Percentiles rank a stretch among this genome's conserved stretches.
These are phyloP conservation scores for Botrytis squamosa DNA, from an alignment of 2,329 filamentous ascomycete genomes.

Conservation along the genomic window DNA sequence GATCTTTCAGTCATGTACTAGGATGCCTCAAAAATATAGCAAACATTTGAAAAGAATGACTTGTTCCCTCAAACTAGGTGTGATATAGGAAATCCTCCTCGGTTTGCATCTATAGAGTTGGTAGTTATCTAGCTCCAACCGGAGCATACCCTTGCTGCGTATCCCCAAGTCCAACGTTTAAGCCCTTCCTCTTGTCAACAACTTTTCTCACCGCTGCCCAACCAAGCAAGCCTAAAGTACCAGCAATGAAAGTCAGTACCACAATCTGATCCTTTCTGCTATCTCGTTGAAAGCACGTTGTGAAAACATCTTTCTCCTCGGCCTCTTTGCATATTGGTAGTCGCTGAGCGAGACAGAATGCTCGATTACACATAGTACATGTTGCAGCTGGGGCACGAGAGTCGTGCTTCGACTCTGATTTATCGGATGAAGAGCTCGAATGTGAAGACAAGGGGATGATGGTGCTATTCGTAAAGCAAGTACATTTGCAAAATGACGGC, in stretches of 20 bases:
- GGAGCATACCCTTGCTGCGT: conserved; percentile 32
- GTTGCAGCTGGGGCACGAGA: conserved; percentile 43
- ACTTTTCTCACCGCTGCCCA: conserved; percentile 57
- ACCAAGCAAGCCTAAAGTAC: conserved; percentile 56
- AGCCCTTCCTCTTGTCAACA: conserved; percentile 44
- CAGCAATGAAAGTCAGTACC: conserved; percentile 62
- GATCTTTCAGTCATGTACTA: not conserved
- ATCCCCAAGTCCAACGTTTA: conserved; percentile 29
- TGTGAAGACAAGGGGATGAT: conserved; percentile 56
- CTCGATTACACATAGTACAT: conserved; percentile 64
- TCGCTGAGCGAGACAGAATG: conserved; percentile 59
- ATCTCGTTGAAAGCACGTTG: conserved; percentile 65
- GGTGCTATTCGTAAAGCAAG: conserved; percentile 67
- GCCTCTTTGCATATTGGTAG: conserved; percentile 63
- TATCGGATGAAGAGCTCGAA: conserved; percentile 29
- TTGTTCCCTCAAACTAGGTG: not conserved
- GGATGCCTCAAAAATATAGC: not conserved
- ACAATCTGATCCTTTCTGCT: conserved; percentile 66
- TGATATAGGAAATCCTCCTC: not conserved
- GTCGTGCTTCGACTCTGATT: conserved; percentile 24
- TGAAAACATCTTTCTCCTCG: conserved; percentile 60
- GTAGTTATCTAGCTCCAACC: conserved; percentile 28
- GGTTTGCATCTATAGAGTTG: not conserved
- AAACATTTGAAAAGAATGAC: not conserved
- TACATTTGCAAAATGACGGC: conserved; percentile 68